Evolutionary conservation across 1,139 yeast genomes (phyloP).

Genomic region (Pichia sp.): DNA sequence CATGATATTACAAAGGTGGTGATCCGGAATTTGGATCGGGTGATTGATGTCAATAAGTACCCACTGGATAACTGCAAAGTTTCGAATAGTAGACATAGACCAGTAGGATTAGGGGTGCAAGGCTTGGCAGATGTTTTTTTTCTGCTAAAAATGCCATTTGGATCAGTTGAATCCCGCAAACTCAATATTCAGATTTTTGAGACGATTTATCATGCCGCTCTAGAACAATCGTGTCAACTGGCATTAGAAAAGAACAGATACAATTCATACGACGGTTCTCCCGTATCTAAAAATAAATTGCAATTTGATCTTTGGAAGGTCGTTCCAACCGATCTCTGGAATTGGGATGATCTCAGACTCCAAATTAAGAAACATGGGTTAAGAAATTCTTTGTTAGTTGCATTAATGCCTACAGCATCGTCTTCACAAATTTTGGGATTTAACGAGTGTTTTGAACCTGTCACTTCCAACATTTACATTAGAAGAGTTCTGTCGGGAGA

Average conservation of each 20-base stretch:
- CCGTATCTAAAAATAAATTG: conserved; percentile 44
- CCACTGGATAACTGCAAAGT: conserved; percentile 42
- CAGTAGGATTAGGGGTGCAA: conserved; percentile 54
- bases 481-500: conserved; percentile 57
- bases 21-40: conserved; percentile 41
- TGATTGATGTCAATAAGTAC: conserved; percentile 44
- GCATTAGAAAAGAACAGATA: conserved; percentile 43
- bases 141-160: conserved; percentile 44
- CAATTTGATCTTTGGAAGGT: conserved; percentile 49
- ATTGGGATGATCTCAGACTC: conserved; percentile 45
- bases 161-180: conserved; percentile 42
- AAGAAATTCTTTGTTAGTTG: conserved; percentile 52
- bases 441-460: conserved; percentile 58
- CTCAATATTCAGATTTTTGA: conserved; percentile 48
- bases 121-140: conserved; percentile 52
- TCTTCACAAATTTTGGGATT: conserved; percentile 55
- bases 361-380: conserved; percentile 39
- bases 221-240: conserved; percentile 46
- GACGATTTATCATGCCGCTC: conserved; percentile 51
- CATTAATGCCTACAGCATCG: conserved; percentile 62
- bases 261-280: conserved; percentile 43
- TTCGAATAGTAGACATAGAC: conserved; percentile 47
- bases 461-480: conserved; percentile 49
- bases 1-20: conserved; percentile 44
- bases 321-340: conserved; percentile 42